phyloP scores from a whole-genome alignment of 2,329 filamentous ascomycete genomes.

The Paecilomyces formosus region DNA sequence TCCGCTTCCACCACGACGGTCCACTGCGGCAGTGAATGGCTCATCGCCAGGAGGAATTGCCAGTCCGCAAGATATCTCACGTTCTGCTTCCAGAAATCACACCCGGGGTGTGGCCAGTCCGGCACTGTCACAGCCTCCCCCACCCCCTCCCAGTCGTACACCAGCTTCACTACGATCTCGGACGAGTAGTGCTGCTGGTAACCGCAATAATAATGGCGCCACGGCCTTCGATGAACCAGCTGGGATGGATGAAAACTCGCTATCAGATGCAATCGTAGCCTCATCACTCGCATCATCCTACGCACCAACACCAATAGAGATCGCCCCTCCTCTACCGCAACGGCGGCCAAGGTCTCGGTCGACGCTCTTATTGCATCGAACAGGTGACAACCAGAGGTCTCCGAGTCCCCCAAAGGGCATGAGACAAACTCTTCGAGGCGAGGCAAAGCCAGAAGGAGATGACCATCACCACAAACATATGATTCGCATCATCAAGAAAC shows the following conservation, averaged over 20 bases:
- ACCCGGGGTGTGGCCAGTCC: not conserved
- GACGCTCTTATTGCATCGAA: constrained; percentile 20
- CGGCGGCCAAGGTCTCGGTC: constrained; percentile 29
- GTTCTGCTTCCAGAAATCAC: not conserved
- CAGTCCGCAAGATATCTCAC: not conserved
- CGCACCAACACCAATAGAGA: constrained; percentile 30
- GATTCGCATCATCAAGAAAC: constrained; percentile 32
- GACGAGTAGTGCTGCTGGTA: not conserved
- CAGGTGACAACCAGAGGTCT: constrained; percentile 19
- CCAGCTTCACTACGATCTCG: constrained; percentile 1
- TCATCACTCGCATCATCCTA: constrained; percentile 39
- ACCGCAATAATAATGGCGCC: not conserved
- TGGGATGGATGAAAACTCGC: constrained; percentile 27
- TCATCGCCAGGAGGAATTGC: not conserved
- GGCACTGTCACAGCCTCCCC: not conserved
- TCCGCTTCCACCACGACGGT: constrained; percentile 18
- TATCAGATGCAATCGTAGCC: constrained; percentile 41
- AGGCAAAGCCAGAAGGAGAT: constrained; percentile 23
- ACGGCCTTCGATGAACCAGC: constrained; percentile 8
- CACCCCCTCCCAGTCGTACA: not conserved
- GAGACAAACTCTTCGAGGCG: constrained; percentile 36
- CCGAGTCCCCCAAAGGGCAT: constrained; percentile 31
- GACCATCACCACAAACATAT: constrained; percentile 18
- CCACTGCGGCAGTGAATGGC: not conserved
- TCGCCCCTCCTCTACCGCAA: constrained; percentile 31